Base-by-base conservation (phyloP, 2,329 filamentous ascomycete species). In the Hypoxylon sp. region DNA sequence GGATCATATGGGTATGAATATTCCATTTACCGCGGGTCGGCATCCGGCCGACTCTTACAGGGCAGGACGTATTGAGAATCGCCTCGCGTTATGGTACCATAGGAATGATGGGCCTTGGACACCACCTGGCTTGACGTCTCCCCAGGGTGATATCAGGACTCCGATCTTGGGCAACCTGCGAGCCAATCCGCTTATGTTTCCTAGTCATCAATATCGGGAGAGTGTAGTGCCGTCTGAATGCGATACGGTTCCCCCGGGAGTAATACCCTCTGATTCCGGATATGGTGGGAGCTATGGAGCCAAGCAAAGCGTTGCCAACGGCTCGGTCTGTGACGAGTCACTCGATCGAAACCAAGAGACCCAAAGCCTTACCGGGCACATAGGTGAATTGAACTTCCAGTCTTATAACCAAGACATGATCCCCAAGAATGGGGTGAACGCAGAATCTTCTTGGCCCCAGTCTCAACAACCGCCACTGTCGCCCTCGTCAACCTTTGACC, bases 41-140 rank as follows among this genome's bases (percentile, higher is more conserved):
- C 50, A 59, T 37, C 62, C 47, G n/a, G 29, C 51, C 54, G 58
- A 52, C 10, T 44, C 54, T 31, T 60, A 42, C 60, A 24, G 35
- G 19, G n/a, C 56, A 6, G 32, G 50, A 13, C 50, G 27, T 65
- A 37, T 65, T 59, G 24, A 73, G 56, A 47, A 73, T 48, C 69
- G 74, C 60, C 21, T 81, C 51, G 63, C 68, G 47, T 73, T 78
- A 60, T 84, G 82, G 78, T 83, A 81, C 66, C 64, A 70, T 6
- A 74, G 63, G 19, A 78, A 80, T 69, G 79, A 84, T 71, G 81
- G 76, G 6, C 84, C 84, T 55, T 86, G 83, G 83, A 75, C 78
- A 19, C 81, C 80, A n/a, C 77, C 72, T 52, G 75, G 70, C 19
- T 72, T 79, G 15, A 73, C 78, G 21, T 73, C 78, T 27, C 74